A percentile compares a stretch with the other conserved stretches of the same genome.
Evolutionary conservation across 2,329 filamentous ascomycete genomes (phyloP).

Genomic region (Curvularia verruculosa): DNA sequence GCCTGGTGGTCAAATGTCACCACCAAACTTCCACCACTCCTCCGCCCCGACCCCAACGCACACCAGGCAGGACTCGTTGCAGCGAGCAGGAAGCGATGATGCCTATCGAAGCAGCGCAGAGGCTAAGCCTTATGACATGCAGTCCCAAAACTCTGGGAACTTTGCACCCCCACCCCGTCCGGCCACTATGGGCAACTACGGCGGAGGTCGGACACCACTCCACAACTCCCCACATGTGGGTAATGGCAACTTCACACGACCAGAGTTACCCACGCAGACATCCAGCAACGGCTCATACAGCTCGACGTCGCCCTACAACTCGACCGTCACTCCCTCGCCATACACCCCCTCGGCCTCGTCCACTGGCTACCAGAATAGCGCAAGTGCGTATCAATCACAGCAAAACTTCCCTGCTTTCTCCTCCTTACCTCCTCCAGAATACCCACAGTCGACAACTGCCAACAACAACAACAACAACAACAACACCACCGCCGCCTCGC

Average conservation of each 20-base stretch:
- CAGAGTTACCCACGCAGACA: conserved; percentile 46
- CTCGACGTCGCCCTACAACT: conserved; percentile 45
- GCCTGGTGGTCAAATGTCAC: conserved; percentile 43
- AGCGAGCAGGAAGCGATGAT: conserved; percentile 46
- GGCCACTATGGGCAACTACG: conserved; percentile 41
- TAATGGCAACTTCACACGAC: conserved; percentile 43
- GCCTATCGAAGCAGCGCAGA: conserved; percentile 40
- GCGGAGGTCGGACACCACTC: conserved; percentile 38
- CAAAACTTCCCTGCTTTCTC: conserved; percentile 68
- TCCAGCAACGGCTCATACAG: conserved; percentile 44
- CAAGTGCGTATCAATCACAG: conserved; percentile 61
- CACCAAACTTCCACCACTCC: conserved; percentile 43
- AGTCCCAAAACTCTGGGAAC: conserved; percentile 41
- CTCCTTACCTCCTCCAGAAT: conserved; percentile 66
- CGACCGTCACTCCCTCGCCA: conserved; percentile 54
- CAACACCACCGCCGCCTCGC: conserved; percentile 48
- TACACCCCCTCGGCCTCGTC: conserved; percentile 53
- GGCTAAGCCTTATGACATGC: conserved; percentile 46
- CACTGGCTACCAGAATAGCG: conserved; percentile 47
- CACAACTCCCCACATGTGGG: conserved; percentile 47
- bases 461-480: no score
- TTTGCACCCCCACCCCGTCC: conserved; percentile 48
- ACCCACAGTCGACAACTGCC: conserved; percentile 37
- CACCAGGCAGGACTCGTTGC: conserved; percentile 40
- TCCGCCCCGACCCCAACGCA: conserved; percentile 38